Base-by-base conservation (phyloP, 371 early-diverging fungal species). In the Phascolomyces articulosus region DNA sequence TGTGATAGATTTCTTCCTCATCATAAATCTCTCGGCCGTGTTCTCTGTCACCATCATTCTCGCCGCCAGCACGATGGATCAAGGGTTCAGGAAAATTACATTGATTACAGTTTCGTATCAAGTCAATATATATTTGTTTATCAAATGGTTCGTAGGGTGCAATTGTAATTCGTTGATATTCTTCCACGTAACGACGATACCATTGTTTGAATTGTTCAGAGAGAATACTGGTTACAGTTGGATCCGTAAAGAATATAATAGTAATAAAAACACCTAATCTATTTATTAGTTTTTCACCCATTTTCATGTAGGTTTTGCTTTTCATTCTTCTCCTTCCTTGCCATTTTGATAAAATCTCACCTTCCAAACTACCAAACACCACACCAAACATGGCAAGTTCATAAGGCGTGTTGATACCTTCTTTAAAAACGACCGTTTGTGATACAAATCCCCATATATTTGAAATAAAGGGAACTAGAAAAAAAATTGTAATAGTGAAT, bases 391-490 rank as follows among this genome's bases (percentile, higher is more conserved):
- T 55, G 29, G 38, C 29, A 15, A 55, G 56, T 31, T 16, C 29
- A 31, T 29, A 55, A 18, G 56, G 4, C 8, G 56, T 9, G 3
- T 55, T 29, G 4, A 15, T 18, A 20, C 28, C 54, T 38, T 55
- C n/a, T 18, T 18, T 21, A n/a, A 31, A 31, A 21, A 55, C 38
- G 18, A 27, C 11, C 18, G 38, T 38, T 4, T 55, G 56, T 13
- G 56, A 9, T 8, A 55, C 29, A 23, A 55, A 55, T 13, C 38
- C 38, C 56, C 56, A 55, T 18, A 55, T 38, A 23, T 38, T 29
- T 9, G 56, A 13, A 34, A 55, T 55, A 31, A 55, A 55, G 3
- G 56, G 56, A 18, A 55, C 56, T 55, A 55, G 15, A 38, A 13
- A 9, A 9, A 38, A 9, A 9, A 38, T 38, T 55, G 29, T 28